Evolutionary conservation across 352 stramenopile genomes (phyloP), one percentile per base, ranked within the genome.

Genomic region (Globisporangium uncinulatum): DNA sequence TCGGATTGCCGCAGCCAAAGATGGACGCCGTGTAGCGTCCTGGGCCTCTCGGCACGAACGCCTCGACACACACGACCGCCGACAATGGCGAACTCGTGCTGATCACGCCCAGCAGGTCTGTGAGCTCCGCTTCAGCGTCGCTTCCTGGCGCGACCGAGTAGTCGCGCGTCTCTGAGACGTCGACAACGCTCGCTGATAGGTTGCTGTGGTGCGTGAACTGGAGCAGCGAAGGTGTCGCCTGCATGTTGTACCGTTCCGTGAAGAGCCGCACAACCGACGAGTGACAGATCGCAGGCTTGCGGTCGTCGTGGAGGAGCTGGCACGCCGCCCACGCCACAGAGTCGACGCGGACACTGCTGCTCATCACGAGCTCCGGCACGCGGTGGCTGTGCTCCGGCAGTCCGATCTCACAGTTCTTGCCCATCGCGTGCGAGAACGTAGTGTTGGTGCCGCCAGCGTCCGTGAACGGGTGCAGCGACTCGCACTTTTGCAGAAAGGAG

Each of bases 281-380:
- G 36, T 79, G 70, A 54, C 78, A 88, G 14, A 86, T 69, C 10
- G 67, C 66, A 1, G 78, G 78, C 41, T 77, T 73, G 15, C 72
- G 71, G 29, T 83, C 48, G 24, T 67, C 52, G 51, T 70, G 71
- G 21, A 88, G 52, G 6, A 86, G 59, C 36, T 78, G 62, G 54
- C 78, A 88, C 11, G 71, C 70, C 0, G 62, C 44, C 78, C 75
- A 85, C 5, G 75, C 72, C 51, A 88, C 69, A 3, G 76, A 75
- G 24, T 88, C 73, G 37, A 72, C 67, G 6, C 75, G 73, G 14
- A 79, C 59, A 6, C 59, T 73, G 55, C 67, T 73, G 21, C 60
- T 79, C 31, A 82, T 44, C 48, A 88, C 32, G 10, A 88, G 62
- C 8, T 85, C 62, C 0, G 65, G 51, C 0, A 70, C 64, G 32